Conservation (phyloP, 352 stramenopile genomes). For the Phytophthora sansomeana region DNA sequence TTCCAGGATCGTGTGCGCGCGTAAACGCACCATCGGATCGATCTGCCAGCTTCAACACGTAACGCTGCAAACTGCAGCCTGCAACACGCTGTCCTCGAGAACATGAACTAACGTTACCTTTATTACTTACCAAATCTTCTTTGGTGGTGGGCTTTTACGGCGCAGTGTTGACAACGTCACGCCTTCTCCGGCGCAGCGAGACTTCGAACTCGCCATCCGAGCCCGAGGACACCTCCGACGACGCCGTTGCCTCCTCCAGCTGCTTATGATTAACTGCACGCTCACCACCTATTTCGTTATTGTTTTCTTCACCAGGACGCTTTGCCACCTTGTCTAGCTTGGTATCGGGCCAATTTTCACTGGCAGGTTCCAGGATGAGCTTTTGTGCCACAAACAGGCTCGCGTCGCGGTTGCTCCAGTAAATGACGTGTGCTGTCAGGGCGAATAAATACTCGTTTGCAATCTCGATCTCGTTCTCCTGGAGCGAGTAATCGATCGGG, state of each 20-base stretch:
- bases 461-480: conserved; percentile 95
- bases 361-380: conserved; percentile 76
- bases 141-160: background rate
- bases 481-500: conserved; percentile 90
- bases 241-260: conserved; percentile 44
- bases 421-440: conserved; percentile 92
- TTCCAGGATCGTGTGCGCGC: background rate
- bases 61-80: background rate
- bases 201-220: conserved; percentile 32
- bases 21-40: background rate
- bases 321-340: conserved; percentile 15
- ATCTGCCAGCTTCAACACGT: conserved; percentile 5
- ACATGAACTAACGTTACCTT: conserved; percentile 5
- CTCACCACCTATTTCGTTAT: conserved; percentile 11
- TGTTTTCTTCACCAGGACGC: conserved; percentile 5
- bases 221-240: conserved; percentile 46
- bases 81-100: conserved; percentile 1
- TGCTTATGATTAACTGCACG: conserved; percentile 20
- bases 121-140: conserved; percentile 1
- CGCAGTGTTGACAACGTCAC: background rate
- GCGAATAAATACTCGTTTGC: conserved; percentile 95
- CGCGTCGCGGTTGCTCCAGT: conserved; percentile 93
- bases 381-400: conserved; percentile 93
- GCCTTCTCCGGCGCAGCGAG: conserved; percentile 24
- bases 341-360: conserved; percentile 31